Percentiles rank a stretch among this genome's conserved stretches.
phyloP scores from a whole-genome alignment of 2,329 filamentous ascomycete genomes.

The Fusarium sp. region DNA sequence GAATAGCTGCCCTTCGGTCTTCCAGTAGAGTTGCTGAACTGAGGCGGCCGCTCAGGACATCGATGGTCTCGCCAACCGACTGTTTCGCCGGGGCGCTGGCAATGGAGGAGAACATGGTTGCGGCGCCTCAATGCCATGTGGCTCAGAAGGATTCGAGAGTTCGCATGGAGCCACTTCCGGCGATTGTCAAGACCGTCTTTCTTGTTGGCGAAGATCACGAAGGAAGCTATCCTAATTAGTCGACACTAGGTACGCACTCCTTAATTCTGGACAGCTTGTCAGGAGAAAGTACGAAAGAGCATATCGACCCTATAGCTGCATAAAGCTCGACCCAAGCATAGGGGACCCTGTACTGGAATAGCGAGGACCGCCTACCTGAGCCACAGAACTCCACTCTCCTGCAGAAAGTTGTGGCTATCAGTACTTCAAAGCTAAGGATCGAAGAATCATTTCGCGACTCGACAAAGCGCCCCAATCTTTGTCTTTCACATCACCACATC shows the following conservation, averaged over 20 bases:
- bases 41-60: slow-evolving; percentile 87
- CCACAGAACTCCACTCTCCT: slow-evolving; percentile 5
- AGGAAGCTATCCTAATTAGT: slow-evolving; percentile 36
- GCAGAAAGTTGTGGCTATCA: slow-evolving; percentile 8
- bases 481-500: slow-evolving; percentile 14
- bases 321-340: slow-evolving; percentile 12
- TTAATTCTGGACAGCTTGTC: slow-evolving; percentile 48
- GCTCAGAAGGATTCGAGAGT: slow-evolving; percentile 28
- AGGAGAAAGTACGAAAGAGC: slow-evolving; percentile 26
- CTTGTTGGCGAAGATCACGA: slow-evolving; percentile 17
- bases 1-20: slow-evolving; percentile 92
- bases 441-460: slow-evolving; percentile 41
- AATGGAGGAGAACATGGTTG: slow-evolving; percentile 75
- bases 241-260: slow-evolving; percentile 4
- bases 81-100: slow-evolving; percentile 89
- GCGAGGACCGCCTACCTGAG: not conserved
- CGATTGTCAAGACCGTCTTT: slow-evolving; percentile 16
- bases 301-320: slow-evolving; percentile 42
- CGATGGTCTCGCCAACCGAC: slow-evolving; percentile 95
- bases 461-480: slow-evolving; percentile 8
- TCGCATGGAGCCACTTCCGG: slow-evolving; percentile 37
- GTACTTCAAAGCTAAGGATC: slow-evolving; percentile 14
- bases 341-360: not conserved
- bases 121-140: slow-evolving; percentile 52
- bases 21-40: slow-evolving; percentile 92